Percentiles rank a stretch among this genome's conserved stretches.
These are phyloP conservation scores for Cladophialophora immunda DNA, from an alignment of 2,329 filamentous ascomycete species.

Conservation along the genomic window DNA sequence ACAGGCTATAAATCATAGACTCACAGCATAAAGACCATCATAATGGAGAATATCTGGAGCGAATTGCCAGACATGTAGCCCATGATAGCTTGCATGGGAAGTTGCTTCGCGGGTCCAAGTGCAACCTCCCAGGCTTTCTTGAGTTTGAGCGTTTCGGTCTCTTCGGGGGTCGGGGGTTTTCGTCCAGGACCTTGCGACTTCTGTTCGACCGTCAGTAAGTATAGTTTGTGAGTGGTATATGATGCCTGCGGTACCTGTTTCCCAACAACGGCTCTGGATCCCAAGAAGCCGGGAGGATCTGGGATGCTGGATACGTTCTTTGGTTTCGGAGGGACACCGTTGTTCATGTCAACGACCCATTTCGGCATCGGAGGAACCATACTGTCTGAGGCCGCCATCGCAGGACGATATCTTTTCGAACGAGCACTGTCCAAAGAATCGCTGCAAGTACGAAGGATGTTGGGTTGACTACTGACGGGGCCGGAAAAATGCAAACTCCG, in stretches of 20 bases:
- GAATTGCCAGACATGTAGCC: slow-evolving; percentile 99
- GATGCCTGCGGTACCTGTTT: slow-evolving; percentile 56
- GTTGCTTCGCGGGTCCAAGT: slow-evolving; percentile 87
- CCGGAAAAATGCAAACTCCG: slow-evolving; percentile 19
- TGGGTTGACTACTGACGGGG: slow-evolving; percentile 7
- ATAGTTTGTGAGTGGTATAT: slow-evolving; percentile 8
- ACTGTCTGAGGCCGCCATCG: slow-evolving; percentile 19
- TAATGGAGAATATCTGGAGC: slow-evolving; percentile 98
- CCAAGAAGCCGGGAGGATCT: slow-evolving; percentile 86
- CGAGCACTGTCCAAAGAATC: neutral
- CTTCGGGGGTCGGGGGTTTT: slow-evolving; percentile 58
- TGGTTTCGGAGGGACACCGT: slow-evolving; percentile 70
- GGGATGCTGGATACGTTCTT: slow-evolving; percentile 72
- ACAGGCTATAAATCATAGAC: neutral
- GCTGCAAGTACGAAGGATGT: neutral
- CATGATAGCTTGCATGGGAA: slow-evolving; percentile 99
- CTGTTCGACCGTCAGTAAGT: slow-evolving; percentile 21
- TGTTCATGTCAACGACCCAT: slow-evolving; percentile 85
- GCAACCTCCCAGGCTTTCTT: slow-evolving; percentile 99
- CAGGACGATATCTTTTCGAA: slow-evolving; percentile 23
- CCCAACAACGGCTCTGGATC: slow-evolving; percentile 61
- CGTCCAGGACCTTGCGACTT: slow-evolving; percentile 44
- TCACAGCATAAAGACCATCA: slow-evolving; percentile 93
- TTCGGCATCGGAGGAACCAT: slow-evolving; percentile 64
- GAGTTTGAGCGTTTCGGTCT: slow-evolving; percentile 94